Evolutionary conservation across 2,329 filamentous ascomycete species (phyloP).

Genomic region (Diaporthe vexans): DNA sequence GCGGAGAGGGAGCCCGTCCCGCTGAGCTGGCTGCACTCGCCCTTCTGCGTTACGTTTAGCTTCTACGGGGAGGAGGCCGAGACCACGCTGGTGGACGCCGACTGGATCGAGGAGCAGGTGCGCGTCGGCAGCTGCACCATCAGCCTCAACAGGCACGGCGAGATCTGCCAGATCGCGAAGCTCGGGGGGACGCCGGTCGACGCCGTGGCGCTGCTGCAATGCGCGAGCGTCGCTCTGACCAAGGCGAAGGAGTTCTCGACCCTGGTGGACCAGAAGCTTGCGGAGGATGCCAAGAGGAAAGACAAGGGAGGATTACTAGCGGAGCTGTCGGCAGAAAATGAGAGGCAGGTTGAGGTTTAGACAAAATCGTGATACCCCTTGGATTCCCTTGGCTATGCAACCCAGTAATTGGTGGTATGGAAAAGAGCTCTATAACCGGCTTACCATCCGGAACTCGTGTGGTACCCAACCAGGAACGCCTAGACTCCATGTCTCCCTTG

Average conservation of each 20-base stretch:
- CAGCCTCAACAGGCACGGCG: conserved; percentile 89
- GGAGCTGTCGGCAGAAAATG: conserved; percentile 87
- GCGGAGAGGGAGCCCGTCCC: conserved; percentile 92
- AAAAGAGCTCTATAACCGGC: conserved; percentile 7
- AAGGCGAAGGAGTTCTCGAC: conserved; percentile 87
- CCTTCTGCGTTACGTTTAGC: conserved; percentile 90
- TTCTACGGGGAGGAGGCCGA: conserved; percentile 83
- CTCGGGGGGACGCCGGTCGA: conserved; percentile 87
- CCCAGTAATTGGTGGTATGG: conserved; percentile 27
- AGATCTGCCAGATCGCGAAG: conserved; percentile 93
- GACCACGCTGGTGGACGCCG: conserved; percentile 79
- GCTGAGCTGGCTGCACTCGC: conserved; percentile 91
- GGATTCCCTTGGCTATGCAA: conserved; percentile 30
- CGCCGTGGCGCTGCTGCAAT: conserved; percentile 82
- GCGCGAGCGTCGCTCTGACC: conserved; percentile 78
- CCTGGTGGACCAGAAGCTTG: conserved; percentile 79
- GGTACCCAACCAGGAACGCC: not conserved
- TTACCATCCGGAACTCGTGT: not conserved
- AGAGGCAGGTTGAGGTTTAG: conserved; percentile 64
- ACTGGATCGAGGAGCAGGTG: conserved; percentile 81
- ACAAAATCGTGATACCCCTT: conserved; percentile 55
- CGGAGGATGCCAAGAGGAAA: conserved; percentile 82
- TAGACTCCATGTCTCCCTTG: conserved; percentile 25
- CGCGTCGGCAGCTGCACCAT: conserved; percentile 82
- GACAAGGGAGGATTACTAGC: conserved; percentile 84